phyloP scores from a whole-genome alignment of 2,329 filamentous ascomycete genomes.

The Cadophora sp. region DNA sequence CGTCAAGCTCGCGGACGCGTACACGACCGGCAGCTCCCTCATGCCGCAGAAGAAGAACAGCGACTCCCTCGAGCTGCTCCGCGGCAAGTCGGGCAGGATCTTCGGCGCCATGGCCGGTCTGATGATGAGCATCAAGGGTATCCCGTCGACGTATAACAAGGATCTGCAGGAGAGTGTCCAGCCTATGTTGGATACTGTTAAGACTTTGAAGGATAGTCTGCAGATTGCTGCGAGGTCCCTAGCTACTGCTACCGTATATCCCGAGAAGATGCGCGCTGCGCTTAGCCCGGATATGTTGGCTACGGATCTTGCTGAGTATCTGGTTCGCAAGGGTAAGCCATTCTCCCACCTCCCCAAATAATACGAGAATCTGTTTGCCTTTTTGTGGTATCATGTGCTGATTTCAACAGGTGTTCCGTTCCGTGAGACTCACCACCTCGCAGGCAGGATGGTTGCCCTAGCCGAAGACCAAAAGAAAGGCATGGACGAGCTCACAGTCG shows the following conservation, averaged over 20 bases:
- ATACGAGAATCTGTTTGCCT: too few species aligned
- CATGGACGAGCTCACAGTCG: slow-evolving; percentile 73
- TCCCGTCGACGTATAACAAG: slow-evolving; percentile 55
- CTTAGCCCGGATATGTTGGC: slow-evolving; percentile 57
- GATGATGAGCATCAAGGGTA: slow-evolving; percentile 74
- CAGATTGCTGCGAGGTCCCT: slow-evolving; percentile 84
- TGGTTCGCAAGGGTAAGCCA: slow-evolving; percentile 61
- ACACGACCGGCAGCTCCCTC: slow-evolving; percentile 70
- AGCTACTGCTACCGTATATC: slow-evolving; percentile 71
- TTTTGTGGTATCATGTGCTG: slow-evolving; percentile 40
- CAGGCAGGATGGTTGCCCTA: slow-evolving; percentile 74
- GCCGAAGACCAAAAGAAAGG: slow-evolving; percentile 64
- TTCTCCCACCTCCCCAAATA: background rate
- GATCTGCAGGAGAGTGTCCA: slow-evolving; percentile 81
- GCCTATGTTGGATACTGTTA: slow-evolving; percentile 83
- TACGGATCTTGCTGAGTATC: slow-evolving; percentile 69
- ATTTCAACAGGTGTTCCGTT: slow-evolving; percentile 75
- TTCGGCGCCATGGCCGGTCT: slow-evolving; percentile 85
- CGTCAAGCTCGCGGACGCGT: slow-evolving; percentile 77
- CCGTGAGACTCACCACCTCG: slow-evolving; percentile 81
- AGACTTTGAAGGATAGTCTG: slow-evolving; percentile 81
- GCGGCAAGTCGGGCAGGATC: slow-evolving; percentile 77
- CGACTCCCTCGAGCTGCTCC: slow-evolving; percentile 74
- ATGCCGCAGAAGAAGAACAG: slow-evolving; percentile 77
- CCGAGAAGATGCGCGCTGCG: slow-evolving; percentile 79